Conservation (phyloP, 2,329 filamentous ascomycete species). For the Zymoseptoria brevis region DNA sequence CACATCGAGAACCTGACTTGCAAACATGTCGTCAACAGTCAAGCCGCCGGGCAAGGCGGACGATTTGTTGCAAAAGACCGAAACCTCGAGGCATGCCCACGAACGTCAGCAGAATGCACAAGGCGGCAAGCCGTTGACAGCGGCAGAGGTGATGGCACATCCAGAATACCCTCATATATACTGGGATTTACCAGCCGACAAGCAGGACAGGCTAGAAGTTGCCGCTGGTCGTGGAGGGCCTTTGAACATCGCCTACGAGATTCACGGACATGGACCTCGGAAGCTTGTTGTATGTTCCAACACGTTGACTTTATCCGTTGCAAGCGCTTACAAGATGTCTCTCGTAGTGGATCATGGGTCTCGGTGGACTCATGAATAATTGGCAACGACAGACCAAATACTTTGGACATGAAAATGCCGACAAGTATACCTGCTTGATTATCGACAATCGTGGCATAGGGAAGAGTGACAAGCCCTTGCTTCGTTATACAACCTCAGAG, state of each 20-base stretch:
- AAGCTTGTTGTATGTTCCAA: slow-evolving; percentile 61
- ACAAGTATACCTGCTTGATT: slow-evolving; percentile 64
- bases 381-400: slow-evolving; percentile 80
- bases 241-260: slow-evolving; percentile 67
- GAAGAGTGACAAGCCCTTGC: slow-evolving; percentile 65
- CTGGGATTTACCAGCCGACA: slow-evolving; percentile 62
- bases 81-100: slow-evolving; percentile 3
- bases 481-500: slow-evolving; percentile 71
- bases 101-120: slow-evolving; percentile 12
- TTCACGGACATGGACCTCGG: slow-evolving; percentile 66
- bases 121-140: slow-evolving; percentile 35
- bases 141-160: slow-evolving; percentile 54
- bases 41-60: not conserved
- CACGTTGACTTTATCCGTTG: slow-evolving; percentile 7
- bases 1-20: not conserved
- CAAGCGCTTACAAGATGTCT: slow-evolving; percentile 4
- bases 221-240: slow-evolving; percentile 67
- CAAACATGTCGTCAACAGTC: not conserved
- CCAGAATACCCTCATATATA: slow-evolving; percentile 59
- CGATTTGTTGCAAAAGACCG: not conserved
- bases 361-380: slow-evolving; percentile 58
- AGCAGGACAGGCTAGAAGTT: slow-evolving; percentile 53
- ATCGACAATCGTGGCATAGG: slow-evolving; percentile 84
- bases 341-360: slow-evolving; percentile 77
- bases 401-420: slow-evolving; percentile 64